Conservation (phyloP, 2,329 filamentous ascomycete genomes). For the Phaeomoniella chlamydospora region DNA sequence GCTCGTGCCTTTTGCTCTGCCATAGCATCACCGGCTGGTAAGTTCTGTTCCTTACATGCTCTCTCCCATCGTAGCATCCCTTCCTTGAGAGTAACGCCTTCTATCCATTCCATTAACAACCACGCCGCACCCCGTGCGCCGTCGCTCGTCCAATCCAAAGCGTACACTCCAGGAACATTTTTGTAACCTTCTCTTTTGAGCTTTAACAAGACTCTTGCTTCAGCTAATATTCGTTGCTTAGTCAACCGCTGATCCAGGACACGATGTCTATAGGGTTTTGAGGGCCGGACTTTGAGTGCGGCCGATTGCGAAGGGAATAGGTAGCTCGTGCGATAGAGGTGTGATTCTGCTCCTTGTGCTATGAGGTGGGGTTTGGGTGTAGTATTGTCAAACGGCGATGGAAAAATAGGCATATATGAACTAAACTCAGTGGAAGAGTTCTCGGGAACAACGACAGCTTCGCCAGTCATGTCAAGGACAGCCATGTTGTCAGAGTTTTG, state of each 20-base stretch:
- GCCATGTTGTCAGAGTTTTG: too few species aligned
- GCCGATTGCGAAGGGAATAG: constrained; percentile 52
- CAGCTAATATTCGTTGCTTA: constrained; percentile 71
- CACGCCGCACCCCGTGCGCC: constrained; percentile 46
- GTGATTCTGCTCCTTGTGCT: constrained; percentile 88
- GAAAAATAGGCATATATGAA: constrained; percentile 31
- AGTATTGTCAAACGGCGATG: constrained; percentile 49
- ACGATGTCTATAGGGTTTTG: constrained; percentile 85
- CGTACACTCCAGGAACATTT: constrained; percentile 68
- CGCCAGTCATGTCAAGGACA: background rate
- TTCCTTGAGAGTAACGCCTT: constrained; percentile 52
- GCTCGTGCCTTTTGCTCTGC: constrained; percentile 38
- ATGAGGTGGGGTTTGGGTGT: constrained; percentile 54
- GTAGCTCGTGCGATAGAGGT: constrained; percentile 77
- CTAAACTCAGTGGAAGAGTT: background rate
- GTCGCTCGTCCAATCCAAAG: constrained; percentile 45
- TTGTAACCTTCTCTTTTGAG: constrained; percentile 61
- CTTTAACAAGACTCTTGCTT: constrained; percentile 71
- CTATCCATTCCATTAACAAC: constrained; percentile 76
- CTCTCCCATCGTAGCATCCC: constrained; percentile 10
- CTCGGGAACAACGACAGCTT: background rate
- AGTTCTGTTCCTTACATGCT: constrained; percentile 14
- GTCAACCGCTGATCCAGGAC: constrained; percentile 78
- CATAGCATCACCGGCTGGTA: background rate
- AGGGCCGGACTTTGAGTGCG: constrained; percentile 81